phyloP scores from a whole-genome alignment of 2,329 filamentous ascomycete species.

The Exophiala sp. region DNA sequence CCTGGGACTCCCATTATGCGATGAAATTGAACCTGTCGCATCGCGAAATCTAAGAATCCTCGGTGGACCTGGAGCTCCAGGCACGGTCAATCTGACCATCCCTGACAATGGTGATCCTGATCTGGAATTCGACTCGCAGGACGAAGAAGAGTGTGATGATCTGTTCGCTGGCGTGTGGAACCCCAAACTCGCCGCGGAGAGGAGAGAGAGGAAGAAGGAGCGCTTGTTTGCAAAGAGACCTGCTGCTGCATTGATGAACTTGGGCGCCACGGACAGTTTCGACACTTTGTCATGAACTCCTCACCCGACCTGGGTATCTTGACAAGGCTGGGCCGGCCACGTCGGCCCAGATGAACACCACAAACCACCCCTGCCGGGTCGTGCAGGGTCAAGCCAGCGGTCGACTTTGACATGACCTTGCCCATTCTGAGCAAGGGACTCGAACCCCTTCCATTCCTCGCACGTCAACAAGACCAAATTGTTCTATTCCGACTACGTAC shows the following conservation, averaged over 20 bases:
- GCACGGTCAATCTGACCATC: background rate
- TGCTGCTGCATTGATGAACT: constrained; percentile 8
- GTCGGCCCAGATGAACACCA: no score
- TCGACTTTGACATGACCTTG: no score
- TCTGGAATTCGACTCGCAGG: constrained; percentile 58
- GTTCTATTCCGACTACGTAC: background rate
- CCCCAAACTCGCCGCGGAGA: constrained; percentile 46
- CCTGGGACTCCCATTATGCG: constrained; percentile 1
- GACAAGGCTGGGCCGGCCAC: background rate
- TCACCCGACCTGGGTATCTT: background rate
- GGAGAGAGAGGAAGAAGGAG: constrained; percentile 33
- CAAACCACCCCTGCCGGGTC: no score
- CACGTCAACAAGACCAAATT: no score
- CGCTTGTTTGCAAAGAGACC: constrained; percentile 20
- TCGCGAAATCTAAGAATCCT: constrained; percentile 20
- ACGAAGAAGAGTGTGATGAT: constrained; percentile 63
- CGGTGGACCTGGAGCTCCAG: constrained; percentile 2
- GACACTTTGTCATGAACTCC: constrained; percentile 19
- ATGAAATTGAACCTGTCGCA: constrained; percentile 20
- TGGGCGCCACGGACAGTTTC: constrained; percentile 12
- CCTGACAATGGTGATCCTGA: constrained; percentile 20
- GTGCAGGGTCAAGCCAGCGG: no score
- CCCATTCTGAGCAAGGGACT: no score
- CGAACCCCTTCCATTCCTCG: no score
- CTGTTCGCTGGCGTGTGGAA: constrained; percentile 59